These are phyloP conservation scores for Cyberlindnera petersonii DNA, from an alignment of 805 yeast species.

Conservation along the genomic window DNA sequence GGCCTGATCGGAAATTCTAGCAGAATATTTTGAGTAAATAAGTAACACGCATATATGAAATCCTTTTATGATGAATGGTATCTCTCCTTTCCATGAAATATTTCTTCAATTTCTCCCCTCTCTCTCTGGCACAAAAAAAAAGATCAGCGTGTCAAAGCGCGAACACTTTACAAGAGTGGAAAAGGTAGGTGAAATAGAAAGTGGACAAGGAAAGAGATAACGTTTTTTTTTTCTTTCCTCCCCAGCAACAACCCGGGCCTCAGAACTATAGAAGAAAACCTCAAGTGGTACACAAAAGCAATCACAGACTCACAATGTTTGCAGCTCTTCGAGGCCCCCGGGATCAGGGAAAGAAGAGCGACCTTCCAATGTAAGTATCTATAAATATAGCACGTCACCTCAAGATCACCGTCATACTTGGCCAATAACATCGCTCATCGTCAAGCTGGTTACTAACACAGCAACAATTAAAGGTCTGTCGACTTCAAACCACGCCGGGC, in stretches of 20 bases:
- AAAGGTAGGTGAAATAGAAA: no score
- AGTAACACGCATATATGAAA: no score
- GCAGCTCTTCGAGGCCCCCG: slow-evolving; percentile 10
- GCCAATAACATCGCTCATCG: no score
- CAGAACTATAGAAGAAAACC: no score
- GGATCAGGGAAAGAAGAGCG: slow-evolving; percentile 41
- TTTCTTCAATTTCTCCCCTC: neutral
- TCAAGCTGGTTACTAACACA: neutral
- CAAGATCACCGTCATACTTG: neutral
- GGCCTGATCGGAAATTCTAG: no score
- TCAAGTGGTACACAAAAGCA: neutral
- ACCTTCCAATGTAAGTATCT: slow-evolving; percentile 45
- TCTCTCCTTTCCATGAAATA: no score
- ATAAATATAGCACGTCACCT: neutral
- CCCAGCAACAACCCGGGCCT: neutral
- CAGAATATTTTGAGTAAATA: no score
- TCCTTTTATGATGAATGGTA: neutral
- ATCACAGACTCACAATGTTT: slow-evolving; percentile 10
- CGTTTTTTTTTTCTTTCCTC: neutral
- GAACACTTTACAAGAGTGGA: no score
- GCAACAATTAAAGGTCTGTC: slow-evolving; percentile 27
- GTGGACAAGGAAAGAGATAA: neutral
- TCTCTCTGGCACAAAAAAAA: neutral
- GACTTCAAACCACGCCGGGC: slow-evolving; percentile 27
- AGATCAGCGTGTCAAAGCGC: no score